A percentile compares a stretch with the other conserved stretches of the same genome.
Evolutionary conservation across 371 early-diverging fungal species (phyloP).

Genomic region (Rozella allomycis): DNA sequence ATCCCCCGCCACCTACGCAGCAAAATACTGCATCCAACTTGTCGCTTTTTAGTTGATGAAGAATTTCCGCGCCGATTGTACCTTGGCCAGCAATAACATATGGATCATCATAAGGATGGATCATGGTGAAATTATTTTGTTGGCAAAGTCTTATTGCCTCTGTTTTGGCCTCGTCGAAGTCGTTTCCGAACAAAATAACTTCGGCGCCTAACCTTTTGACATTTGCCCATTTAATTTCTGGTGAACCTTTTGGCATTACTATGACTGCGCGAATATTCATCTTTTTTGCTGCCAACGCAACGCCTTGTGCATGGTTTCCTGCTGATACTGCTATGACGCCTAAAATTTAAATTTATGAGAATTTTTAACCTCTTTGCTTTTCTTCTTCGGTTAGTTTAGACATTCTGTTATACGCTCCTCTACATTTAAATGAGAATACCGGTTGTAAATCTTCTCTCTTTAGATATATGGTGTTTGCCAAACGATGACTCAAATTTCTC

Average conservation of each 20-base stretch:
- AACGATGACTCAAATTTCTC: slow-evolving; percentile 45
- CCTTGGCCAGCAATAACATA: slow-evolving; percentile 95
- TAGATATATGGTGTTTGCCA: slow-evolving; percentile 32
- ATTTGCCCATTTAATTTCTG: slow-evolving; percentile 63
- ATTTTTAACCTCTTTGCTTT: slow-evolving; percentile 47
- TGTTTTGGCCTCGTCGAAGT: slow-evolving; percentile 78
- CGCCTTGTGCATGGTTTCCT: slow-evolving; percentile 87
- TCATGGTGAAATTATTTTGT: slow-evolving; percentile 53
- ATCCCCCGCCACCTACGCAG: slow-evolving; percentile 84
- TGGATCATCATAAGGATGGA: slow-evolving; percentile 91
- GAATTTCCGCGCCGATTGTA: slow-evolving; percentile 77
- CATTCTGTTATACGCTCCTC: slow-evolving; percentile 86
- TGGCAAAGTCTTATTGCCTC: slow-evolving; percentile 44
- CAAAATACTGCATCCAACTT: slow-evolving; percentile 67
- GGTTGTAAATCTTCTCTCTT: slow-evolving; percentile 91
- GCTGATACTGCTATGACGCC: slow-evolving; percentile 88
- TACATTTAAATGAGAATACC: slow-evolving; percentile 82
- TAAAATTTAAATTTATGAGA: too few species aligned
- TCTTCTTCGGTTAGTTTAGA: slow-evolving; percentile 52
- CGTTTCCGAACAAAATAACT: slow-evolving; percentile 63
- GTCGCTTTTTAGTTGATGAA: slow-evolving; percentile 37
- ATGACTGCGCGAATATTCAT: slow-evolving; percentile 80
- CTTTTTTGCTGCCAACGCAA: slow-evolving; percentile 66
- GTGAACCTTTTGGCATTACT: slow-evolving; percentile 69
- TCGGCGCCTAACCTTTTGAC: slow-evolving; percentile 73